Conservation (phyloP, 2,329 filamentous ascomycete species). For the Trichoderma cornu-damae region DNA sequence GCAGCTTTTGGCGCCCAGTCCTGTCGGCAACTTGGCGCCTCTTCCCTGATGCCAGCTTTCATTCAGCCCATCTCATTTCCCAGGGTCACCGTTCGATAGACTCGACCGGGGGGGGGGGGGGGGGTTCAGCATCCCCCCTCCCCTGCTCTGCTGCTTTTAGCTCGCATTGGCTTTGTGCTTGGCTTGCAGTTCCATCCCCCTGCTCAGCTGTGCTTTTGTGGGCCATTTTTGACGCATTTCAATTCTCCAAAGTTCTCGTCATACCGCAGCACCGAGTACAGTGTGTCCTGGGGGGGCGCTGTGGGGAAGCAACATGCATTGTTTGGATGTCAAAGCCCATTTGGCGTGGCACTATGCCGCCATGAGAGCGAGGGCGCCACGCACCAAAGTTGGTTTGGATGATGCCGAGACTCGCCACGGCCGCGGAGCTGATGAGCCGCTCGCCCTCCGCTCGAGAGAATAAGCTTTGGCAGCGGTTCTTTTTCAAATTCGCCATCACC, state of each 20-base stretch:
- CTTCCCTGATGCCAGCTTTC: not conserved
- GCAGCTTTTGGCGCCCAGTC: not conserved
- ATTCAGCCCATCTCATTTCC: conserved; percentile 17
- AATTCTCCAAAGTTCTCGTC: conserved; percentile 17
- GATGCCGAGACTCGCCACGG: not conserved
- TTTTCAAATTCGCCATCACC: conserved; percentile 2
- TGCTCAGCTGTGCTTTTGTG: conserved; percentile 18
- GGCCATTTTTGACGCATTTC: too few species aligned
- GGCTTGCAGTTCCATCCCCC: conserved; percentile 13
- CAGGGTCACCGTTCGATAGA: conserved; percentile 16
- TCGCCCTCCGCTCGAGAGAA: not conserved
- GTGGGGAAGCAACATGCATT: too few species aligned
- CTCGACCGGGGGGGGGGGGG: conserved; percentile 4
- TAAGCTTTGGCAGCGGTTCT: not conserved
- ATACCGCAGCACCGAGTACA: too few species aligned
- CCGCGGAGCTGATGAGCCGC: not conserved
- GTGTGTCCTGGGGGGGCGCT: too few species aligned
- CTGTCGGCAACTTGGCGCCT: not conserved
- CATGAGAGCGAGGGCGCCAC: too few species aligned
- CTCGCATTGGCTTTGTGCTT: not conserved
- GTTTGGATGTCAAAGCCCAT: not conserved
- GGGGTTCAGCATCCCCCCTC: conserved; percentile 1
- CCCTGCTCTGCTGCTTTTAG: conserved; percentile 8
- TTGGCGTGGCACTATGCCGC: too few species aligned
- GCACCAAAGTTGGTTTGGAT: not conserved